phyloP scores from a whole-genome alignment of 768 basidiomycete species.

The Leccinum barrowsii region DNA sequence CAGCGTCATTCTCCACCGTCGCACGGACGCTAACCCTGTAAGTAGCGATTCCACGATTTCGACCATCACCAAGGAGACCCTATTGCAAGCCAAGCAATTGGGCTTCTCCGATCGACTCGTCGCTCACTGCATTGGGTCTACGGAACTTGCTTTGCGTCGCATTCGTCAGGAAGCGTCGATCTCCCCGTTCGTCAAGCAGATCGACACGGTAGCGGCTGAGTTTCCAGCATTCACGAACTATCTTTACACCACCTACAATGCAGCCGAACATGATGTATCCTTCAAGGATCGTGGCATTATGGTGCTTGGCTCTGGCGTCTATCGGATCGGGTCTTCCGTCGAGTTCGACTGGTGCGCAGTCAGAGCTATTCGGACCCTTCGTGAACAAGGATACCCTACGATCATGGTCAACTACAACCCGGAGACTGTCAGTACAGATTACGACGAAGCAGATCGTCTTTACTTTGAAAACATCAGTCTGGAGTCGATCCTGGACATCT shows the following conservation, averaged over 20 bases:
- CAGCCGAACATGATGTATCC: conserved; percentile 84
- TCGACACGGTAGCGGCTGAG: conserved; percentile 98
- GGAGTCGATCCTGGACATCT: conserved; percentile 96
- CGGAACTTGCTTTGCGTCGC: conserved; percentile 88
- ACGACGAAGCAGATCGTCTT: conserved; percentile 95
- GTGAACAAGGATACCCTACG: conserved; percentile 84
- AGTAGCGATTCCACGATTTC: conserved; percentile 61
- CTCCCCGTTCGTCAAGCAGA: conserved; percentile 94
- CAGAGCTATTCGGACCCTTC: conserved; percentile 91
- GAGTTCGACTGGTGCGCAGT: conserved; percentile 99
- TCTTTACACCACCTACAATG: conserved; percentile 97
- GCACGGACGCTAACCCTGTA: conserved; percentile 1
- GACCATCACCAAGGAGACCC: conserved; percentile 54
- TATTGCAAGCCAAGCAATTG: conserved; percentile 85
- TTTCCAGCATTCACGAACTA: conserved; percentile 99
- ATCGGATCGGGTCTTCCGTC: conserved; percentile 97
- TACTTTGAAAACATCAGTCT: conserved; percentile 99
- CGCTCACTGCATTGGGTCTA: conserved; percentile 78
- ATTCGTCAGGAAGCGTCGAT: conserved; percentile 83
- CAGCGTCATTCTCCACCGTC: neutral
- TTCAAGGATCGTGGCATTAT: conserved; percentile 94
- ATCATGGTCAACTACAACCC: conserved; percentile 99
- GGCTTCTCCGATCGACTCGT: conserved; percentile 96
- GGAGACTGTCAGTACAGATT: conserved; percentile 98
- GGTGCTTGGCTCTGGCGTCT: conserved; percentile 97